Conservation (phyloP, 345 rosid genomes). For the Moricandia arvensis region DNA sequence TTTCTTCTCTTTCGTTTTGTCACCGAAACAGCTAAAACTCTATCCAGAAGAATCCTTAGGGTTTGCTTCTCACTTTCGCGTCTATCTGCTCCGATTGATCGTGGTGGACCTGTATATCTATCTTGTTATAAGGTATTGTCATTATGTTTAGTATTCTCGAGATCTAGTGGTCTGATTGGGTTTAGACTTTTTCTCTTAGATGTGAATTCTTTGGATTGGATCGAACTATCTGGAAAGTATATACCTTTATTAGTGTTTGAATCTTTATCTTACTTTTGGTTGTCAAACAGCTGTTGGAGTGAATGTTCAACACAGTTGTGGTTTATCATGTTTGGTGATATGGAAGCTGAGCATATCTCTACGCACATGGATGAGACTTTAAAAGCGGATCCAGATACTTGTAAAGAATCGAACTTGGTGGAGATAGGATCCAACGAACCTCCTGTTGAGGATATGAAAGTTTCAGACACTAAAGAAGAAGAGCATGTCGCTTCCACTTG, state of each 20-base stretch:
- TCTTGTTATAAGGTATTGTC: background rate
- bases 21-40: constrained; percentile 8
- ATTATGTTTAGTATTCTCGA: background rate
- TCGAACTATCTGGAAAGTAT: background rate
- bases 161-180: constrained; percentile 3
- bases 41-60: constrained; percentile 19
- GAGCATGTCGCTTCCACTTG: background rate
- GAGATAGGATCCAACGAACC: background rate
- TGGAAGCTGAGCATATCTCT: constrained; percentile 20
- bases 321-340: constrained; percentile 22
- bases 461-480: constrained; percentile 10
- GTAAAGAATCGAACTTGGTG: background rate
- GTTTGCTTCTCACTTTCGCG: background rate
- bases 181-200: background rate
- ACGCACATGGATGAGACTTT: constrained; percentile 3
- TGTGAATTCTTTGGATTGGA: background rate
- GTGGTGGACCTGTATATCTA: background rate
- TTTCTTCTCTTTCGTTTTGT: background rate
- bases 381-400: background rate
- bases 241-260: background rate
- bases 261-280: background rate
- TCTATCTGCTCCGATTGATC: constrained; percentile 7
- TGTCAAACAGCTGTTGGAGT: constrained; percentile 20
- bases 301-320: constrained; percentile 21
- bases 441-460: background rate